Evolutionary conservation across 352 stramenopile species (phyloP), one percentile per base, ranked within the genome.

Genomic region (Globisporangium middletonii): DNA sequence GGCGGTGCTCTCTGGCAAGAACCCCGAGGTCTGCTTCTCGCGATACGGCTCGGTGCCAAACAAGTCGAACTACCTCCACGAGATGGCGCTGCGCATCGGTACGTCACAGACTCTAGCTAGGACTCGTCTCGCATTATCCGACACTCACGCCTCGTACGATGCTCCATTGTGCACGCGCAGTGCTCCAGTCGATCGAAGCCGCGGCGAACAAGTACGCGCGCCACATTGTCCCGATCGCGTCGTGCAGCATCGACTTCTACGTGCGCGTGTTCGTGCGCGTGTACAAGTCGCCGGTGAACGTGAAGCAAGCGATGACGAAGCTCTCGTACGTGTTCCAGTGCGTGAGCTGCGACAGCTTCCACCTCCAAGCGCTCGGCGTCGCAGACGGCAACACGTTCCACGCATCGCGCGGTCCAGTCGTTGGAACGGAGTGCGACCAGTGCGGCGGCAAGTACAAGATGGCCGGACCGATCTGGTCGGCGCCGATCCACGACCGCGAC

Each of bases 171-270:
- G 3, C 19, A n/a, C 15, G 0, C 23, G 84, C 97, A 79, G 85
- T 99, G 30, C 73, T 99, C 44, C 86, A 99, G 69, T 88, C 91
- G 28, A 92, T 99, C 44, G 95, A 98, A 61, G 85, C 89, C 23
- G 79, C 78, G 3, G 97, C 97, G 1, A 98, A 98, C 61, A 84
- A 87, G 44, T 99, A 99, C 70, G 92, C 96, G 63, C 77, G 96
- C 53, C 94, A 97, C 64, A 98, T 99, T 68, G 88, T 98, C 59
- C 97, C 97, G 0, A 88, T 99, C 23, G 87, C 98, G 26, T 98
- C 90, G 41, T 97, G 99, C 56, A 97, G 96, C 62, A 99, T 99
- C 68, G 96, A 99, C 59, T 99, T 99, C 69, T 99, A 99, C 79
- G 84, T 99, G 45, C 95, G 98, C 50, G 89, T 99, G 44, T 99